Evolutionary conservation across 2,329 filamentous ascomycete genomes (phyloP).

Genomic region (Dactylonectria estremocensis): DNA sequence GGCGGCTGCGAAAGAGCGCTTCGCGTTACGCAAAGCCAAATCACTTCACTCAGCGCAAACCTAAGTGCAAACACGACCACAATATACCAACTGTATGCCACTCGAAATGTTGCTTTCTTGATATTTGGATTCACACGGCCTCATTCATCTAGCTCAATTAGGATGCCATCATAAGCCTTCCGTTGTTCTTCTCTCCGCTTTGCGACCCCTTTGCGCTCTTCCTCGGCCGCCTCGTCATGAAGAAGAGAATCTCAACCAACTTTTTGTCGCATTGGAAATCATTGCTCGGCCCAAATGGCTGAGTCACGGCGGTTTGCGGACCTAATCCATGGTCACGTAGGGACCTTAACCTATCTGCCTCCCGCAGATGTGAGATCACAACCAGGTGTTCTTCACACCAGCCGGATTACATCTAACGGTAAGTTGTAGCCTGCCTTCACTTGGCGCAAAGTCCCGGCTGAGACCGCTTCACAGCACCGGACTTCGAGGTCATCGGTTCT

Average conservation of each 20-base stretch:
- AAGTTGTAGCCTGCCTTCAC: conserved; percentile 35
- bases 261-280: conserved; percentile 49
- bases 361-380: conserved; percentile 40
- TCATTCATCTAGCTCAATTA: conserved; percentile 19
- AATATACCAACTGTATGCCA: conserved; percentile 22
- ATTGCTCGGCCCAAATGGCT: conserved; percentile 56
- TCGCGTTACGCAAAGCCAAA: conserved; percentile 32
- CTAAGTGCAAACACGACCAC: conserved; percentile 16
- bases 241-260: conserved; percentile 47
- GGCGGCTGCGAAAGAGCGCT: conserved; percentile 42
- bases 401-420: conserved; percentile 49
- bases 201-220: conserved; percentile 41
- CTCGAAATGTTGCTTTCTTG: conserved; percentile 21
- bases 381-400: conserved; percentile 51
- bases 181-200: conserved; percentile 31
- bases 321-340: conserved; percentile 53
- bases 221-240: conserved; percentile 52
- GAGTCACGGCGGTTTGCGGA: conserved; percentile 52
- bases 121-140: neutral
- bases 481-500: conserved; percentile 52
- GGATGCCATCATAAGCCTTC: conserved; percentile 38
- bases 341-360: conserved; percentile 52
- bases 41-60: conserved; percentile 35
- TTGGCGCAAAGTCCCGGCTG: conserved; percentile 26
- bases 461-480: conserved; percentile 44